Conservation (phyloP, 2,329 filamentous ascomycete species). For the Ophiostoma tasmaniense region DNA sequence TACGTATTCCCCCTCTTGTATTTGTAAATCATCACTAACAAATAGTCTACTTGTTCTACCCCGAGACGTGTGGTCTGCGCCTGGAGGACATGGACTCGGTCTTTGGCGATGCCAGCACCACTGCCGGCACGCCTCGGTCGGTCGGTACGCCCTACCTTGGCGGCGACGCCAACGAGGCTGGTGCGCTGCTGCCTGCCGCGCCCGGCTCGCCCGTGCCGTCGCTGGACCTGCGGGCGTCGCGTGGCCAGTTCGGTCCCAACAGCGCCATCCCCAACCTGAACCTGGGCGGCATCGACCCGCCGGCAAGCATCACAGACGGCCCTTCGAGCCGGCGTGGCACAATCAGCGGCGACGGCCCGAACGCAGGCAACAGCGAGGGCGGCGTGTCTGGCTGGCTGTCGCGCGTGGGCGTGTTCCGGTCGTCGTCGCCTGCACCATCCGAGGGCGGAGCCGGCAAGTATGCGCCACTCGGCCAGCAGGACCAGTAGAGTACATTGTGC, state of each 20-base stretch:
- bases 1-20: constrained; percentile 36
- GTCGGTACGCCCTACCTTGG: constrained; percentile 69
- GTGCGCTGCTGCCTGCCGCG: constrained; percentile 59
- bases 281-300: constrained; percentile 56
- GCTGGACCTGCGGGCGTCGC: constrained; percentile 55
- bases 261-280: constrained; percentile 70
- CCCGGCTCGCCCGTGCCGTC: constrained; percentile 72
- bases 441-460: constrained; percentile 32
- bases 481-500: constrained; percentile 24
- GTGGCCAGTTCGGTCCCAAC: constrained; percentile 46
- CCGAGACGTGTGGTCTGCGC: constrained; percentile 89
- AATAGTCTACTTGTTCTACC: constrained; percentile 89
- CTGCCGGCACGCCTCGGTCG: constrained; percentile 65
- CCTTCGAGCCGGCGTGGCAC: constrained; percentile 25
- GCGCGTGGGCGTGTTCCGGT: constrained; percentile 32
- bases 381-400: constrained; percentile 44
- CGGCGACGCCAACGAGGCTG: constrained; percentile 63
- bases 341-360: constrained; percentile 21
- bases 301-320: constrained; percentile 47
- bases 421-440: constrained; percentile 27
- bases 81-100: constrained; percentile 94
- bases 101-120: constrained; percentile 86
- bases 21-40: background rate
- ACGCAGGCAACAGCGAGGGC: constrained; percentile 24
- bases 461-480: constrained; percentile 34